These are phyloP conservation scores for Platanus orientalis DNA, from an alignment of 164 flowering plant genomes.

Conservation along the genomic window DNA sequence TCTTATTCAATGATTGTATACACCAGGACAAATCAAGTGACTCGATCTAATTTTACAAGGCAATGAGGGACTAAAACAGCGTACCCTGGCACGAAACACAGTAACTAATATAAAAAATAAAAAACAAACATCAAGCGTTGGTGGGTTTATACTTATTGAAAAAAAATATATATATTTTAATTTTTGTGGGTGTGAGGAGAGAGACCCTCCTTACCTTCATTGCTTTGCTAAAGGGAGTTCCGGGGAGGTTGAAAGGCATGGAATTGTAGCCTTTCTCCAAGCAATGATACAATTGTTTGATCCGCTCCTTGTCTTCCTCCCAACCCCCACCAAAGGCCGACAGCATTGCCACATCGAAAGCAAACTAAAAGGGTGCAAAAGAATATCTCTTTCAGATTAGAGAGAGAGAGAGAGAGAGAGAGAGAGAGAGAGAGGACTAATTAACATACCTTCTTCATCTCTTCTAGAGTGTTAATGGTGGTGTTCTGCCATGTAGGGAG, in stretches of 20 bases:
- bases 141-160: too few relatives aligned
- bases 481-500: conserved; percentile 45
- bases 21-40: not conserved
- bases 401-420: not conserved
- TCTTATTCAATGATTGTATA: too few relatives aligned
- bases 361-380: conserved; percentile 33
- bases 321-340: conserved; percentile 48
- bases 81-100: too few relatives aligned
- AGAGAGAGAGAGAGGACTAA: not conserved
- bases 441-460: conserved; percentile 82
- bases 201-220: conserved; percentile 48
- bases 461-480: conserved; percentile 49
- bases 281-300: conserved; percentile 46
- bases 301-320: conserved; percentile 38
- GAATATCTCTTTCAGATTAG: not conserved
- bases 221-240: conserved; percentile 61
- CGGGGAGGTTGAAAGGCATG: conserved; percentile 77
- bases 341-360: conserved; percentile 78
- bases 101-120: too few relatives aligned
- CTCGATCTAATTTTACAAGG: not conserved
- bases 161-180: too few relatives aligned
- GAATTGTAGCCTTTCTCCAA: conserved; percentile 87
- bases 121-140: too few relatives aligned
- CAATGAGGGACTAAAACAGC: not conserved
- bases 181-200: too few relatives aligned